phyloP scores from a whole-genome alignment of 495 filamentous ascomycete genomes.

The Penicillium parvum region DNA sequence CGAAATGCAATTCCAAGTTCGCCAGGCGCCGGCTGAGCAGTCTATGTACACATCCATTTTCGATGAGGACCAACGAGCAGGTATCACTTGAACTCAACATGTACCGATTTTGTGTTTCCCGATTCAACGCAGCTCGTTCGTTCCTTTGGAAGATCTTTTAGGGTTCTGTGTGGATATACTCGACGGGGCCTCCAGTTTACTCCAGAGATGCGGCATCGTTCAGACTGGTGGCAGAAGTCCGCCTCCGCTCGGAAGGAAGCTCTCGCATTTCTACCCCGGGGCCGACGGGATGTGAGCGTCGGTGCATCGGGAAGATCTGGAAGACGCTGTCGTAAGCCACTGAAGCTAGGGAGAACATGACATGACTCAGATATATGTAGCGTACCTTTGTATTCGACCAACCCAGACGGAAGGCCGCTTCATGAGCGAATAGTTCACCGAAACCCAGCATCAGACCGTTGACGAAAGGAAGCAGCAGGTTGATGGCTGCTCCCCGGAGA shows the following conservation, averaged over 20 bases:
- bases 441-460: conserved; percentile 99
- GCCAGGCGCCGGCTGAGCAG: conserved; percentile 31
- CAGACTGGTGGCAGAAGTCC: conserved; percentile 37
- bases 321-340: too few relatives aligned
- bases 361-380: not conserved
- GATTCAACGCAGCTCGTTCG: conserved; percentile 12
- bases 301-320: conserved; percentile 62
- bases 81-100: conserved; percentile 20
- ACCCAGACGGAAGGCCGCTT: conserved; percentile 85
- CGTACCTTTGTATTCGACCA: conserved; percentile 91
- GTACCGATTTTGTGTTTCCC: conserved; percentile 18
- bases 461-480: conserved; percentile 88
- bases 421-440: conserved; percentile 93
- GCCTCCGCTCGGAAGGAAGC: conserved; percentile 46
- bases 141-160: not conserved
- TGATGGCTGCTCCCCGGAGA: conserved; percentile 86
- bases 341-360: too few relatives aligned
- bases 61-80: conserved; percentile 15
- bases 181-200: conserved; percentile 7
- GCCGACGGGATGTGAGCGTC: conserved; percentile 54
- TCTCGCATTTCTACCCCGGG: conserved; percentile 62
- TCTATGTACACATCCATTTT: conserved; percentile 36
- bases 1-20: conserved; percentile 25
- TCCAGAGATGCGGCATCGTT: conserved; percentile 42
- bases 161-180: not conserved